Conservation (phyloP, 768 basidiomycete species). For the Russula sp. region DNA sequence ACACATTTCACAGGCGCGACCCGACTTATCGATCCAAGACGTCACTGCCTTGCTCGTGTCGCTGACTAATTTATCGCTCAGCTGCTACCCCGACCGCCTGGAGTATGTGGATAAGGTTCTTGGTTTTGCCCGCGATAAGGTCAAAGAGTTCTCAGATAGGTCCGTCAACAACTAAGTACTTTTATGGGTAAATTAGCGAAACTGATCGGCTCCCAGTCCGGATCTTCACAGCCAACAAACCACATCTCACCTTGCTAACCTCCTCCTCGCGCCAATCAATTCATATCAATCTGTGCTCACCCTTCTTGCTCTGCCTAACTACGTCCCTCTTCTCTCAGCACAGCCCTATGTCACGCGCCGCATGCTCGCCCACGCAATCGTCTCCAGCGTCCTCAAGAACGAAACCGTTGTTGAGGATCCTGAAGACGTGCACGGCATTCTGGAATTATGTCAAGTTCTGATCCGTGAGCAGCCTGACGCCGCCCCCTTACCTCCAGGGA, state of each 20-base stretch:
- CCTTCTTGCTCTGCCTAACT: slow-evolving; percentile 90
- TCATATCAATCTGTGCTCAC: slow-evolving; percentile 96
- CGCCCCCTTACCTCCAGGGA: slow-evolving; percentile 32
- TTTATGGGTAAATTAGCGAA: not conserved
- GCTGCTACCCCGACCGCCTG: slow-evolving; percentile 93
- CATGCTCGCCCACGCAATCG: slow-evolving; percentile 89
- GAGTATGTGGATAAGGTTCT: slow-evolving; percentile 97
- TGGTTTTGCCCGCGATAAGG: slow-evolving; percentile 79
- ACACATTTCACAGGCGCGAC: slow-evolving; percentile 61
- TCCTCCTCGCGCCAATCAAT: slow-evolving; percentile 91
- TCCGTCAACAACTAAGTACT: slow-evolving; percentile 25
- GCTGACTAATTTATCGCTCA: slow-evolving; percentile 87
- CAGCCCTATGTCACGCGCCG: slow-evolving; percentile 90
- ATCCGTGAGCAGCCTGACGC: slow-evolving; percentile 77
- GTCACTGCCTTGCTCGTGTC: slow-evolving; percentile 95
- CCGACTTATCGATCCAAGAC: slow-evolving; percentile 95
- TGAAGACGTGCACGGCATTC: slow-evolving; percentile 89
- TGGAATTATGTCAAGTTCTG: slow-evolving; percentile 88
- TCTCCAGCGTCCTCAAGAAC: slow-evolving; percentile 92
- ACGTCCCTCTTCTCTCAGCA: slow-evolving; percentile 69
- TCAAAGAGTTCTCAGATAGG: slow-evolving; percentile 80
- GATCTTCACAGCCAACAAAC: slow-evolving; percentile 88
- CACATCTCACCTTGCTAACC: slow-evolving; percentile 79
- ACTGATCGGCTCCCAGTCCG: slow-evolving; percentile 41
- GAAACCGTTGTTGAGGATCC: slow-evolving; percentile 91